A percentile compares a stretch with the other conserved stretches of the same genome.
Conservation (phyloP, 139 green algal genomes). For the Micractinium conductrix region DNA sequence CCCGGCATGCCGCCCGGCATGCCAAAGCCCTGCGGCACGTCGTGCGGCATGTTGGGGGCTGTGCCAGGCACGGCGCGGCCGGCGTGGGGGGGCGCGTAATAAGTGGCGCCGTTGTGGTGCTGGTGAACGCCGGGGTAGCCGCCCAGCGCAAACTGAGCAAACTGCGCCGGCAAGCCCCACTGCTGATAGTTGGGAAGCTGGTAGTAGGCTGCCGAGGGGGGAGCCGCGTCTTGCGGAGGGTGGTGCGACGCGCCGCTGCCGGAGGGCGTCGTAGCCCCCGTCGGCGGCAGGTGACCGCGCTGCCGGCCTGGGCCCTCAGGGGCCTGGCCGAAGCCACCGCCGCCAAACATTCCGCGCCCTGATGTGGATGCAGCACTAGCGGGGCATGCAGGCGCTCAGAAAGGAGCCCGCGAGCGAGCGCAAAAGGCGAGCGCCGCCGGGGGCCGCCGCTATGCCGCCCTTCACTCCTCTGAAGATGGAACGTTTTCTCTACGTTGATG, state of each 20-base stretch:
- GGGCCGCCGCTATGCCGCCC: no score
- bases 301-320: no score
- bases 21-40: neutral
- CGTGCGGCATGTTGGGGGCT: no score
- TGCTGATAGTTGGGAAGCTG: slow-evolving; percentile 17
- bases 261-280: no score
- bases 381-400: neutral
- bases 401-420: no score
- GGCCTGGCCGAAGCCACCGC: neutral
- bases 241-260: neutral
- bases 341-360: neutral
- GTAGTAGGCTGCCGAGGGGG: neutral
- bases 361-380: neutral
- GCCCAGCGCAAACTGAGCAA: slow-evolving; percentile 14
- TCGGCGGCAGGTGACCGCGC: no score
- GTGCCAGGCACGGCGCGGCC: no score
- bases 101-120: neutral
- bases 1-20: neutral
- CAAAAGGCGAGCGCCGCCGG: no score
- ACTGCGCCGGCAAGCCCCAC: slow-evolving; percentile 33
- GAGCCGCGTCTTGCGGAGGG: neutral
- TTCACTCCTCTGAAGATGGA: no score
- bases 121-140: neutral
- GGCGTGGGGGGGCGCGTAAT: neutral
- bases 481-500: no score